Conservation (phyloP, 148 eudicot genomes). For the Vaccinium darrowii region DNA sequence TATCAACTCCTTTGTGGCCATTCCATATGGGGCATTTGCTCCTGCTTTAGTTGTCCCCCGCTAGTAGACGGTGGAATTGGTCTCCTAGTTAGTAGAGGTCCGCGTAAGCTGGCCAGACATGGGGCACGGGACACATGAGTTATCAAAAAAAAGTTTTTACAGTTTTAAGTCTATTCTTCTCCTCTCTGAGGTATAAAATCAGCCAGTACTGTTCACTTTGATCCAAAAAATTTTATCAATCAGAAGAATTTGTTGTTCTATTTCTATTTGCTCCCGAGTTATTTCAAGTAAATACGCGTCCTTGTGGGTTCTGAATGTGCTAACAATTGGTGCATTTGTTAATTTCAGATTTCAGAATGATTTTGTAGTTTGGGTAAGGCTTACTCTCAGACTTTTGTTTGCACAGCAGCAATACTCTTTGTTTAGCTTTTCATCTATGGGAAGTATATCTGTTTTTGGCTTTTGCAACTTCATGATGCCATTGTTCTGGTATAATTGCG, state of each 20-base stretch:
- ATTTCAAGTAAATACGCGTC: neutral
- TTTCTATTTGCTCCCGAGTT: neutral
- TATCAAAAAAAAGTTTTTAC: no score
- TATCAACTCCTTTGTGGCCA: no score
- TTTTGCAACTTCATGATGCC: neutral
- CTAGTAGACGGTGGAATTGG: no score
- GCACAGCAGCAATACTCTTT: neutral
- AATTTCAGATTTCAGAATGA: neutral
- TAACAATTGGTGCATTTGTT: neutral
- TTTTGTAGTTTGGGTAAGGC: neutral
- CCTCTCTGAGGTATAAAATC: neutral
- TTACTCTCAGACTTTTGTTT: neutral
- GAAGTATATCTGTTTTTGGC: neutral
- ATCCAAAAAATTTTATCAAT: neutral
- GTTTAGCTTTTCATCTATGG: neutral
- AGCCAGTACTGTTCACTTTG: neutral
- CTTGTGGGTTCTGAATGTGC: neutral
- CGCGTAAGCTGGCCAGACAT: no score
- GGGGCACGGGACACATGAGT: no score
- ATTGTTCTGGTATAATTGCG: neutral
- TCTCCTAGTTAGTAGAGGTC: no score
- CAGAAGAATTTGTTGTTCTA: neutral
- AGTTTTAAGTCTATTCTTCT: neutral
- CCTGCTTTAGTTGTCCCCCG: no score
- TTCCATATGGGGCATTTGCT: no score